These are phyloP conservation scores for Heracleum sosnowskyi DNA, from an alignment of 129 eudicot genomes.

Conservation along the genomic window DNA sequence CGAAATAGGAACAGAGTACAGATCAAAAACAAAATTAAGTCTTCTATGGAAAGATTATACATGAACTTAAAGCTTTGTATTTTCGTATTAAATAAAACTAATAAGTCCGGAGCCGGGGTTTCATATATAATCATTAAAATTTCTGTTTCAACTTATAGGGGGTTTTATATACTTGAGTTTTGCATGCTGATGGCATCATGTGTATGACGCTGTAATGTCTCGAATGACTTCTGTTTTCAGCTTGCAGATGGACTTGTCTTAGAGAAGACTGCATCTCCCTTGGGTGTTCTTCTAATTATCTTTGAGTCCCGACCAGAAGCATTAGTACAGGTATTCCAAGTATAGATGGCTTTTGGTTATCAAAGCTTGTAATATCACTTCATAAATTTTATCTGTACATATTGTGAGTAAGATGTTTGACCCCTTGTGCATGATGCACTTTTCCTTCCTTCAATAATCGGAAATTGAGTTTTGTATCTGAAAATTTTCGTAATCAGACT, in stretches of 20 bases:
- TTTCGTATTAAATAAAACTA: neutral
- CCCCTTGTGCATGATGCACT: neutral
- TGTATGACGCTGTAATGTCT: neutral
- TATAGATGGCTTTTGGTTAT: neutral
- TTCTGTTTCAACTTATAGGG: neutral
- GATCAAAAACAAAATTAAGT: neutral
- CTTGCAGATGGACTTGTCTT: conserved; percentile 76
- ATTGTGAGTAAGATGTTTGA: neutral
- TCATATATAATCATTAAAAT: neutral
- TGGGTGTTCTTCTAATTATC: conserved; percentile 92
- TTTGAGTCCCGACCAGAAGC: conserved; percentile 99
- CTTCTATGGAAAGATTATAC: neutral
- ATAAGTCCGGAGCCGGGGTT: neutral
- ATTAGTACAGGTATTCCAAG: conserved; percentile 61
- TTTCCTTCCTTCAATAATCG: neutral
- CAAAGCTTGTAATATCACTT: neutral
- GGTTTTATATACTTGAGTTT: neutral
- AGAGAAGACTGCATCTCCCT: conserved; percentile 78
- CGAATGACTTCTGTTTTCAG: conserved; percentile 40
- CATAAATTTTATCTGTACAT: neutral
- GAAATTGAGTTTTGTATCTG: neutral
- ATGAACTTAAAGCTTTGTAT: neutral
- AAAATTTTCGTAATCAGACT: neutral
- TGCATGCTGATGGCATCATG: neutral
- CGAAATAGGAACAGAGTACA: neutral